Conservation (phyloP, 192 early-diverging fungal species). For the Rhizophagus sp. region DNA sequence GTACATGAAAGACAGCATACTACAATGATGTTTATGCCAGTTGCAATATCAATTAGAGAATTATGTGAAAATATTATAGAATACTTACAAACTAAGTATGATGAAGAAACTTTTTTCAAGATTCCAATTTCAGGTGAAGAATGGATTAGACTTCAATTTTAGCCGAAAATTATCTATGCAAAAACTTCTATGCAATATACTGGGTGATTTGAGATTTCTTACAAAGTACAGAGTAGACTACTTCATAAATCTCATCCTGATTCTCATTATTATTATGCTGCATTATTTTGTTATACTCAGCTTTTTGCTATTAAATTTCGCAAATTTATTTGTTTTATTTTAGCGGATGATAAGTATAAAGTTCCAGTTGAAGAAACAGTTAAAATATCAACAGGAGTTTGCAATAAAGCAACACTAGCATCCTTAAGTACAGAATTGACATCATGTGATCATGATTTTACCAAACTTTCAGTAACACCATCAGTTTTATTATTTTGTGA, state of each 20-base stretch:
- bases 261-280: background rate
- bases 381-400: background rate
- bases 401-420: background rate
- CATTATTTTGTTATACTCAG: background rate
- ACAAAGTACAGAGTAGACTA: too few relatives aligned
- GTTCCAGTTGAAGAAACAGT: background rate
- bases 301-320: background rate
- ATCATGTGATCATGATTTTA: background rate
- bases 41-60: too few relatives aligned
- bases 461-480: background rate
- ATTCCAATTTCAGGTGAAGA: too few relatives aligned
- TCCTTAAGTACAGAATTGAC: background rate
- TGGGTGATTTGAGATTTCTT: too few relatives aligned
- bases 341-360: background rate
- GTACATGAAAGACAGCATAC: too few relatives aligned
- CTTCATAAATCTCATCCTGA: background rate
- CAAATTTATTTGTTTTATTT: background rate
- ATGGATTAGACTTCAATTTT: too few relatives aligned
- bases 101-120: too few relatives aligned
- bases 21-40: too few relatives aligned
- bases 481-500: background rate
- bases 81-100: too few relatives aligned
- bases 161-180: too few relatives aligned
- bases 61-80: too few relatives aligned
- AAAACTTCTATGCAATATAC: too few relatives aligned